phyloP scores from a whole-genome alignment of 1,139 yeast species.

The Yueomyces sp. region DNA sequence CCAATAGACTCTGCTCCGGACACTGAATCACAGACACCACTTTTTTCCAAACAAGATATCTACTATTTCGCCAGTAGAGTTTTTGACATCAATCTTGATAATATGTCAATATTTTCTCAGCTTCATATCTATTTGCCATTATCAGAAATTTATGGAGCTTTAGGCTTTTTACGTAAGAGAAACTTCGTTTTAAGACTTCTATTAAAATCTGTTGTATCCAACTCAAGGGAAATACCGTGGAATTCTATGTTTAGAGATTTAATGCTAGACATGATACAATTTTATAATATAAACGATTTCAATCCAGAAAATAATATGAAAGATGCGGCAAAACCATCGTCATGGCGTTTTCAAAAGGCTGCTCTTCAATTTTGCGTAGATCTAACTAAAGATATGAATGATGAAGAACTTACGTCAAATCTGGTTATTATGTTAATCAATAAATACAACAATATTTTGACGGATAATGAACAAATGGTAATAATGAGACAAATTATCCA shows the following conservation, averaged over 20 bases:
- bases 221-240: conserved; percentile 27
- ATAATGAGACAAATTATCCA: conserved; percentile 18
- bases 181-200: conserved; percentile 57
- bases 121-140: conserved; percentile 52
- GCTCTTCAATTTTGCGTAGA: conserved; percentile 43
- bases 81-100: conserved; percentile 27
- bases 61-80: conserved; percentile 37
- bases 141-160: conserved; percentile 49
- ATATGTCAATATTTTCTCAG: conserved; percentile 41
- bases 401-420: conserved; percentile 33
- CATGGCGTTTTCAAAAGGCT: conserved; percentile 51
- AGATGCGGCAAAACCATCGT: conserved; percentile 13
- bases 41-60: conserved; percentile 32
- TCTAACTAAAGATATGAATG: conserved; percentile 40
- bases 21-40: conserved; percentile 3
- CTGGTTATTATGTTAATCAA: conserved; percentile 43
- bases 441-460: conserved; percentile 39
- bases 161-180: conserved; percentile 54
- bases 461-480: conserved; percentile 35
- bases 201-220: conserved; percentile 33
- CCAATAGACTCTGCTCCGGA: conserved; percentile 11
- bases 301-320: conserved; percentile 14
- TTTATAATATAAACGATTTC: conserved; percentile 30
- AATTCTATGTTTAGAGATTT: conserved; percentile 24
- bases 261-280: conserved; percentile 29